These are phyloP conservation scores for Aureobasidium sp. DNA, from an alignment of 2,329 filamentous ascomycete species.

Conservation along the genomic window DNA sequence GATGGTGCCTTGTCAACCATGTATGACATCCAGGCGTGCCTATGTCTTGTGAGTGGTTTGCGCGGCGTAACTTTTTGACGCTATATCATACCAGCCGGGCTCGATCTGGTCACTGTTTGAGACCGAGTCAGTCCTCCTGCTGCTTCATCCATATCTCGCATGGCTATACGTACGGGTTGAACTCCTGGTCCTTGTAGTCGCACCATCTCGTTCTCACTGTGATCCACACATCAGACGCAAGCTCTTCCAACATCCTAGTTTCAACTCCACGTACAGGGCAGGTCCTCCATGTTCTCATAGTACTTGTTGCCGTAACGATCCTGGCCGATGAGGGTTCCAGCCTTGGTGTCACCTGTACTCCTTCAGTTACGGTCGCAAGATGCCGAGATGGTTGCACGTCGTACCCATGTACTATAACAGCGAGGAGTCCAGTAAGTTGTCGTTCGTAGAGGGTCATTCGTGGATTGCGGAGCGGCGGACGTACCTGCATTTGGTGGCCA, in stretches of 20 bases:
- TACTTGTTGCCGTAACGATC: constrained; percentile 96
- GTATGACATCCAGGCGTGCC: constrained; percentile 97
- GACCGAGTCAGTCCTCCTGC: constrained; percentile 3
- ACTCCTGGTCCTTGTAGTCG: constrained; percentile 85
- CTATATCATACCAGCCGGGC: constrained; percentile 61
- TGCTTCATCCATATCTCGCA: not conserved
- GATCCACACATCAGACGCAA: constrained; percentile 4
- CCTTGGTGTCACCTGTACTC: constrained; percentile 81
- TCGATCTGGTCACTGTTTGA: constrained; percentile 65
- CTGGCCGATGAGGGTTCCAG: constrained; percentile 71
- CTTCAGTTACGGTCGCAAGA: constrained; percentile 22
- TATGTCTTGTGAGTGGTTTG: constrained; percentile 22
- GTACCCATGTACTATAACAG: constrained; percentile 28
- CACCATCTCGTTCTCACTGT: constrained; percentile 93
- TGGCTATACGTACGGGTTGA: constrained; percentile 53
- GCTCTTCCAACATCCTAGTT: constrained; percentile 1
- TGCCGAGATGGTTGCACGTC: constrained; percentile 12
- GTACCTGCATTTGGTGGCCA: constrained; percentile 86
- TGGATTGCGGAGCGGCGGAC: constrained; percentile 31
- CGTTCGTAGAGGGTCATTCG: constrained; percentile 17
- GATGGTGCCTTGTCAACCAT: constrained; percentile 77
- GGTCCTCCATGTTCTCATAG: constrained; percentile 91
- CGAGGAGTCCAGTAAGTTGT: constrained; percentile 16
- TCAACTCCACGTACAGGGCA: constrained; percentile 58
- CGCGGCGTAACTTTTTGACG: not conserved